These are phyloP conservation scores for Trichoderma atroviride DNA, from an alignment of 2,329 filamentous ascomycete species.

Conservation along the genomic window DNA sequence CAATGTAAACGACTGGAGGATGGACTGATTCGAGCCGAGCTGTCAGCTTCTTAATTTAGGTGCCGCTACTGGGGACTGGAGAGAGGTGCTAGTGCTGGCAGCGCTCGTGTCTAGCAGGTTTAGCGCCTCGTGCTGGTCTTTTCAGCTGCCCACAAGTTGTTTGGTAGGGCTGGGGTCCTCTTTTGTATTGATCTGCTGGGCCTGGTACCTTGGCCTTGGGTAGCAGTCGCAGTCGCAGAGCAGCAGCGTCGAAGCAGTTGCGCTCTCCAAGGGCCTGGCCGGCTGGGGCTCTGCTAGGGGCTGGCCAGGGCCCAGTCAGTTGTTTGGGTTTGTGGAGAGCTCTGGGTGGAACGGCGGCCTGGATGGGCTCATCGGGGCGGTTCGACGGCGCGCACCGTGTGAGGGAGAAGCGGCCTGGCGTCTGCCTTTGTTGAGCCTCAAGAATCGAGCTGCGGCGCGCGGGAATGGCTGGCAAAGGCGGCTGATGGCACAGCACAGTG, in stretches of 20 bases:
- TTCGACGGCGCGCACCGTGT: constrained; percentile 20
- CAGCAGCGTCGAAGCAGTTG: background rate
- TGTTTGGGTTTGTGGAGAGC: background rate
- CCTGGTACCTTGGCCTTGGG: too few species aligned
- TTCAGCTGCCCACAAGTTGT: constrained; percentile 16
- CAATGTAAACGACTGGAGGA: background rate
- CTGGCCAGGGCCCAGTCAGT: background rate
- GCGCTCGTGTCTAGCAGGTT: background rate
- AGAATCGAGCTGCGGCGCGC: background rate
- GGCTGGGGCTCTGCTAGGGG: background rate
- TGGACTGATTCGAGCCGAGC: background rate
- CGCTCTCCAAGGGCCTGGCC: background rate
- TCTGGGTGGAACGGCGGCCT: background rate
- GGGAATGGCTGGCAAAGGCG: background rate
- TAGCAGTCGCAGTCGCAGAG: background rate
- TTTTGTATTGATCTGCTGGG: background rate
- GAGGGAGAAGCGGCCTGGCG: background rate
- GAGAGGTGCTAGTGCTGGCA: background rate
- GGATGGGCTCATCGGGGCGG: constrained; percentile 6
- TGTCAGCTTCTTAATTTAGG: constrained; percentile 25
- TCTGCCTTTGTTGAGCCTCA: constrained; percentile 20
- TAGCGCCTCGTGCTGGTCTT: background rate
- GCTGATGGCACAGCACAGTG: background rate
- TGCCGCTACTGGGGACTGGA: constrained; percentile 12
- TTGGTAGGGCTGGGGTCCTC: background rate